Evolutionary conservation across 495 filamentous ascomycete species (phyloP).

Genomic region (Neurospora sp.): DNA sequence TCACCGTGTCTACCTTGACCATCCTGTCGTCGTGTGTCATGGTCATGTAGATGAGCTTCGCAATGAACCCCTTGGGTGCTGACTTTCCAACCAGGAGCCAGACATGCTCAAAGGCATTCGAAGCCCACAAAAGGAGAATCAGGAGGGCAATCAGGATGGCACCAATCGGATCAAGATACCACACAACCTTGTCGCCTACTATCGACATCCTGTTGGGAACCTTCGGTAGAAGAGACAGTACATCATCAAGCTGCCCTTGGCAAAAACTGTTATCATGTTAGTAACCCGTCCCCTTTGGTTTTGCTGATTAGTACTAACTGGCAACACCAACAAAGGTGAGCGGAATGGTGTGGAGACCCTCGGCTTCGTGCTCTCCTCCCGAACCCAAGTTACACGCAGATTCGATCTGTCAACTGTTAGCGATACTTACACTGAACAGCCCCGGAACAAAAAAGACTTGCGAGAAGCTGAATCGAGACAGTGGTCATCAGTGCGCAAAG

Average conservation of each 20-base stretch:
- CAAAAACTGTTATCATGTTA: slow-evolving; percentile 29
- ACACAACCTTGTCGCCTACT: slow-evolving; percentile 40
- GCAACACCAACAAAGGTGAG: slow-evolving; percentile 42
- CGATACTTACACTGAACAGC: not conserved
- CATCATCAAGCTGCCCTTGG: slow-evolving; percentile 37
- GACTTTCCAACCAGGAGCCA: slow-evolving; percentile 47
- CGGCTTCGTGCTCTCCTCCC: slow-evolving; percentile 25
- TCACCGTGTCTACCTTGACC: slow-evolving; percentile 43
- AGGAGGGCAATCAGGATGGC: slow-evolving; percentile 45
- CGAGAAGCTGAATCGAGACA: slow-evolving; percentile 43
- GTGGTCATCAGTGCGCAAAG: slow-evolving; percentile 50
- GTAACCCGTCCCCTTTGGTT: not conserved
- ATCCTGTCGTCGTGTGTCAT: slow-evolving; percentile 44
- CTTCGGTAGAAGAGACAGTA: slow-evolving; percentile 42
- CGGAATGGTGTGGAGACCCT: slow-evolving; percentile 38
- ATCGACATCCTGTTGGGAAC: slow-evolving; percentile 47
- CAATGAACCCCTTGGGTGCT: slow-evolving; percentile 43
- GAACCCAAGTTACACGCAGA: slow-evolving; percentile 35
- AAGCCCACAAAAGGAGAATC: slow-evolving; percentile 45
- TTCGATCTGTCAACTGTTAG: slow-evolving; percentile 27
- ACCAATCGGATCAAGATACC: slow-evolving; percentile 47
- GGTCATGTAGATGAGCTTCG: slow-evolving; percentile 47
- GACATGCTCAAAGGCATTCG: slow-evolving; percentile 47
- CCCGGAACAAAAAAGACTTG: slow-evolving; percentile 13
- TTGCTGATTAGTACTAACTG: slow-evolving; percentile 26